Base-by-base conservation (phyloP, 306 rosid genomes). In the Begonia peltatifolia region DNA sequence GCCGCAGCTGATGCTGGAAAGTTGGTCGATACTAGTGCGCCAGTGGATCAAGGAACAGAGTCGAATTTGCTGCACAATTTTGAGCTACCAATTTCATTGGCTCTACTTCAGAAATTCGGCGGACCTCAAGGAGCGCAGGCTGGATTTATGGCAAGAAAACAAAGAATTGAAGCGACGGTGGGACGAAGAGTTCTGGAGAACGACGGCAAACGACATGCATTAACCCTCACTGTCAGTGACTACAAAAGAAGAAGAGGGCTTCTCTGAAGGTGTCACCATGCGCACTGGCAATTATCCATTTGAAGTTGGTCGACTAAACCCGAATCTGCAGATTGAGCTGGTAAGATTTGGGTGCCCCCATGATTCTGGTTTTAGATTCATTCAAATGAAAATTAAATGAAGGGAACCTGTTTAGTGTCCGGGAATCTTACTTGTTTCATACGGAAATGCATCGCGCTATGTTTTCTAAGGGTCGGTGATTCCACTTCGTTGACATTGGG, bases 1-100 rank as follows among this genome's bases (percentile, higher is more conserved):
- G 99, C 99, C 12, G 99, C 95, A 41, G 92, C 92, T 5, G 88
- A 25, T 66, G 99, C 99, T 12, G 99, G 99, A 54, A 90, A 86
- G 79, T 71, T 90, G 65, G 79, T 90, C 5, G 99, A 90, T 60
- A 86, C 94, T 1, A 63, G 57, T 14, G 95, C 99, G 38, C 95
- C 99, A 0, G 92, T 86, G 58, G 95, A 90, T 71, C 82, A 74
- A 74, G 95, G 86, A 16, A 90, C 87, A 6, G 85, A 74, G 50
- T 74, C 94, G 42, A 69, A 86, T 73, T 2, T 61, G 59, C 69
- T 80, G 76, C 94, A 86, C 58, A 62, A 76, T 74, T 90, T 90
- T 35, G 99, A 90, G 72, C 76, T 90, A 62, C 99, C 95, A 55
- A 81, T 90, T 58, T 90, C 99, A 17, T 63, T 90, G 71, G 46